Evolutionary conservation across 345 rosid species (phyloP).

Genomic region (Bruguiera gymnorhiza): DNA sequence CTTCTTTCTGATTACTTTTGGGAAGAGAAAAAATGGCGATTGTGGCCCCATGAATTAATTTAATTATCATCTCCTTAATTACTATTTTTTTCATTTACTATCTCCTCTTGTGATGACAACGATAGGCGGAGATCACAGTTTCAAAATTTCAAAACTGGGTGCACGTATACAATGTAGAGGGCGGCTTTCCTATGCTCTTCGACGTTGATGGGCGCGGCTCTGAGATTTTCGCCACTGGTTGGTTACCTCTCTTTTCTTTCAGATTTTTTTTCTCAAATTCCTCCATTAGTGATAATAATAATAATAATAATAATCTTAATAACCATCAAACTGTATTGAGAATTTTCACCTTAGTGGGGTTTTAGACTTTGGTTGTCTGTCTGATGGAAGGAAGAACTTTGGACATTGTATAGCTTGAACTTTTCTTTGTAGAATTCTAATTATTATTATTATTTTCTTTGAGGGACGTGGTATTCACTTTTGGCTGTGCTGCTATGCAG

Average conservation of each 20-base stretch:
- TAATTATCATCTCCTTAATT: neutral
- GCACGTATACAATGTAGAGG: slow-evolving; percentile 68
- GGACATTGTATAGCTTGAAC: too few relatives aligned
- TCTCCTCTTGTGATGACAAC: neutral
- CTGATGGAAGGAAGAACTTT: too few relatives aligned
- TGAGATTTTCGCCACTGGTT: slow-evolving; percentile 88
- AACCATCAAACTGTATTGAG: too few relatives aligned
- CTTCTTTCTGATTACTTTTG: neutral
- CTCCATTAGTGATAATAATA: too few relatives aligned
- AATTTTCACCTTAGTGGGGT: too few relatives aligned
- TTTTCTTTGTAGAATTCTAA: too few relatives aligned
- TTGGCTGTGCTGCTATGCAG: slow-evolving; percentile 33
- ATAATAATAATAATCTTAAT: too few relatives aligned
- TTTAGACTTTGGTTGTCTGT: too few relatives aligned
- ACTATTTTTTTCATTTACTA: neutral
- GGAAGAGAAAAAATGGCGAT: too few relatives aligned
- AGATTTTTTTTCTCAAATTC: neutral
- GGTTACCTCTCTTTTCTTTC: slow-evolving; percentile 2
- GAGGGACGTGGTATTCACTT: neutral
- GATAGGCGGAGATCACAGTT: slow-evolving; percentile 75
- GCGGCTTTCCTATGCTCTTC: slow-evolving; percentile 78
- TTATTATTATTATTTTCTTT: too few relatives aligned
- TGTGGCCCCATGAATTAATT: neutral
- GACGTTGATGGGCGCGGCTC: slow-evolving; percentile 86
- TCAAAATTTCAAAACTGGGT: slow-evolving; percentile 83